phyloP scores from a whole-genome alignment of 2,329 filamentous ascomycete genomes.

The Paradendryphiella salina region DNA sequence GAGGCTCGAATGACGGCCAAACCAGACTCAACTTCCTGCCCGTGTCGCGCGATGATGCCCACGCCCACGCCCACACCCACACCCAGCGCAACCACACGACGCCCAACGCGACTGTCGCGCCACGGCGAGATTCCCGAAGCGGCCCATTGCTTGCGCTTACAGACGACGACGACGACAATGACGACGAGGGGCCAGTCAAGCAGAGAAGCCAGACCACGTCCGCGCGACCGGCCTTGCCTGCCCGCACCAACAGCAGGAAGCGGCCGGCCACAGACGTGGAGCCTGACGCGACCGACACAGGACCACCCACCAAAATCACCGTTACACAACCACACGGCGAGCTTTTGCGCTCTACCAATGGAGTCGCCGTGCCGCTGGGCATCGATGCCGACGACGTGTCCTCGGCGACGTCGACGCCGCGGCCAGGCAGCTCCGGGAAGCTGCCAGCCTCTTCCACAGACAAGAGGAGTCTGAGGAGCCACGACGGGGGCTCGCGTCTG shows the following conservation, averaged over 20 bases:
- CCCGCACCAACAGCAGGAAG: slow-evolving; percentile 37
- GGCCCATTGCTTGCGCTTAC: slow-evolving; percentile 28
- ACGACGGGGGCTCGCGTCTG: slow-evolving; percentile 77
- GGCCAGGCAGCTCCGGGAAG: slow-evolving; percentile 31
- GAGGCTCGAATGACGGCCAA: slow-evolving; percentile 42
- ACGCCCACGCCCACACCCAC: slow-evolving; percentile 19
- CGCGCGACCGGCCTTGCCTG: slow-evolving; percentile 5
- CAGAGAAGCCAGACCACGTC: slow-evolving; percentile 15
- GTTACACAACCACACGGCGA: slow-evolving; percentile 50
- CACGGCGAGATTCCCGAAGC: slow-evolving; percentile 35
- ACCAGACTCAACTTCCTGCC: slow-evolving; percentile 37
- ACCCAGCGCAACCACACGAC: slow-evolving; percentile 20
- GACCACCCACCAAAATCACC: slow-evolving; percentile 50
- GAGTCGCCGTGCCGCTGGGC: slow-evolving; percentile 44
- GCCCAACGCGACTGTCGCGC: slow-evolving; percentile 29
- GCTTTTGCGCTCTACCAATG: slow-evolving; percentile 50
- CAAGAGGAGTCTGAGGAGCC: slow-evolving; percentile 79
- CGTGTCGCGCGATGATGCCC: slow-evolving; percentile 33
- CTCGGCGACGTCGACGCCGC: slow-evolving; percentile 39
- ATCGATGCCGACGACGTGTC: slow-evolving; percentile 40
- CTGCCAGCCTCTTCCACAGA: slow-evolving; percentile 51
- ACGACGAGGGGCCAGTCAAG: too few relatives aligned
- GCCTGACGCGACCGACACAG: slow-evolving; percentile 33
- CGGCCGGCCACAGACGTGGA: slow-evolving; percentile 32
- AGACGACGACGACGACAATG: slow-evolving; percentile 27